phyloP scores from a whole-genome alignment of 371 early-diverging fungal species.

The Syncephalis plumigaleata region DNA sequence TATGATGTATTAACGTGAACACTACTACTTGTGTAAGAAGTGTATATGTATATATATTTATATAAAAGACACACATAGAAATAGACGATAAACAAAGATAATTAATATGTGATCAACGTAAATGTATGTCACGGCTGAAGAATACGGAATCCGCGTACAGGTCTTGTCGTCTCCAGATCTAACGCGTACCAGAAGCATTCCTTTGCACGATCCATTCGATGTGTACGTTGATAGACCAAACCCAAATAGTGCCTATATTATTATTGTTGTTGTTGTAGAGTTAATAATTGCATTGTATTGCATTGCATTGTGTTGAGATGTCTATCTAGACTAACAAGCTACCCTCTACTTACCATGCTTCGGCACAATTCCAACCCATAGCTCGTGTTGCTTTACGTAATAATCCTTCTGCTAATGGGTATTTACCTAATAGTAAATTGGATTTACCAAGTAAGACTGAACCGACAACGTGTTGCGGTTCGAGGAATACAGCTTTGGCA shows the following conservation, averaged over 20 bases:
- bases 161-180: constrained; percentile 42
- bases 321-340: too few relatives aligned
- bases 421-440: constrained; percentile 16
- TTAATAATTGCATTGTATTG: too few relatives aligned
- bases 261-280: too few relatives aligned
- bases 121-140: constrained; percentile 8
- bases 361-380: constrained; percentile 40
- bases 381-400: constrained; percentile 28
- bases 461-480: constrained; percentile 22
- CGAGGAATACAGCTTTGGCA: constrained; percentile 27
- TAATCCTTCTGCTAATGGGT: constrained; percentile 34
- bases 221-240: constrained; percentile 27
- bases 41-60: too few relatives aligned
- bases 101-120: too few relatives aligned
- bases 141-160: constrained; percentile 34
- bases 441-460: constrained; percentile 23
- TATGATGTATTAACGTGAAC: too few relatives aligned
- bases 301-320: too few relatives aligned
- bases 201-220: constrained; percentile 31
- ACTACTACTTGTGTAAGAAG: too few relatives aligned
- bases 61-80: too few relatives aligned
- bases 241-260: constrained; percentile 30
- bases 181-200: constrained; percentile 51
- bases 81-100: too few relatives aligned
- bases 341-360: constrained; percentile 42